A percentile compares a stretch with the other conserved stretches of the same genome.
Evolutionary conservation across 2,329 filamentous ascomycete species (phyloP).

Genomic region (Sphaceloma murrayae): DNA sequence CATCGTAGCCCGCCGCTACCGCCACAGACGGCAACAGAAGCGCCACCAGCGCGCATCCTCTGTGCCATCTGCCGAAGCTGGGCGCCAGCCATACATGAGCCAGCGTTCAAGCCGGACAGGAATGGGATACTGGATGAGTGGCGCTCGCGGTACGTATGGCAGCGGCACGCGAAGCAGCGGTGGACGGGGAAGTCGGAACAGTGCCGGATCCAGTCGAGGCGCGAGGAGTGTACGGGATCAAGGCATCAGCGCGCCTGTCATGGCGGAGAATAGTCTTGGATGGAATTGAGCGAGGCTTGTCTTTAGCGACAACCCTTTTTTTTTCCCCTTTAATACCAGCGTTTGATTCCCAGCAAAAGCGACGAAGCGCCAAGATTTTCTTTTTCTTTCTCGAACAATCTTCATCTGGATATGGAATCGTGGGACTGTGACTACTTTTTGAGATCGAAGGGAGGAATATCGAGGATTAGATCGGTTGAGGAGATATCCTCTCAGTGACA

Average conservation of each 20-base stretch:
- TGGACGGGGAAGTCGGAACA: constrained; percentile 31
- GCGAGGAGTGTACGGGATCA: constrained; percentile 54
- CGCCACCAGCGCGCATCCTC: constrained; percentile 67
- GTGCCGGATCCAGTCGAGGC: constrained; percentile 58
- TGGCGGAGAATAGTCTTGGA: constrained; percentile 87
- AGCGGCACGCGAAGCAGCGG: constrained; percentile 36
- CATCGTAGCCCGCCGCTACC: constrained; percentile 80
- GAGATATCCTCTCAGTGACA: too few species aligned
- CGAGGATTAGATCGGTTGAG: too few species aligned
- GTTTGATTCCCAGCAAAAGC: constrained; percentile 6
- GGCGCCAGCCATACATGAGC: constrained; percentile 42
- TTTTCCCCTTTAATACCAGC: neutral
- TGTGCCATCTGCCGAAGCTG: constrained; percentile 61
- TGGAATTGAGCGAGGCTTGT: constrained; percentile 71
- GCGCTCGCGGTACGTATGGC: constrained; percentile 41
- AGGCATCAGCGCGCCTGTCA: constrained; percentile 80
- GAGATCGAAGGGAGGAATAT: too few species aligned
- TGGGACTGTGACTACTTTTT: too few species aligned
- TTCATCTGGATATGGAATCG: constrained; percentile 9
- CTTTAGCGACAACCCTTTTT: neutral
- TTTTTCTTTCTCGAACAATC: too few species aligned
- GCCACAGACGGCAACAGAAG: constrained; percentile 62
- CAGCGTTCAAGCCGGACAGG: constrained; percentile 32
- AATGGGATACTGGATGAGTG: constrained; percentile 55
- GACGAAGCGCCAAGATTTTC: constrained; percentile 9